phyloP scores from a whole-genome alignment of 2,329 filamentous ascomycete species.

The Penicillium psychrosexuale region DNA sequence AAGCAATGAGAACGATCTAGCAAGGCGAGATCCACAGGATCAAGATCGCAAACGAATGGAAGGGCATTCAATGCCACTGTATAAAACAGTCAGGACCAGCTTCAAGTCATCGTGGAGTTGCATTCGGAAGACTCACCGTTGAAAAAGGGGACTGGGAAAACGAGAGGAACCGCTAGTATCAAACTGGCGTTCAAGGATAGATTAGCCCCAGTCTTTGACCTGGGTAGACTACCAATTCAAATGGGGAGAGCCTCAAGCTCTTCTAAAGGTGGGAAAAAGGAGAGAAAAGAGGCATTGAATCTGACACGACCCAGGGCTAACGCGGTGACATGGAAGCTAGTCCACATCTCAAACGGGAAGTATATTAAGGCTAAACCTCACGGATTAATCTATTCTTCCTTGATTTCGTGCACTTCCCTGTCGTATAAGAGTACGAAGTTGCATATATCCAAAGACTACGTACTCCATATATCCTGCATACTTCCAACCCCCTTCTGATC shows the following conservation, averaged over 20 bases:
- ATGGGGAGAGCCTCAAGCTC: slow-evolving; percentile 32
- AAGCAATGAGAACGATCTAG: slow-evolving; percentile 11
- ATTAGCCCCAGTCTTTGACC: slow-evolving; percentile 16
- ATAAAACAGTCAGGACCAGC: not conserved
- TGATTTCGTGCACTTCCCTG: not conserved
- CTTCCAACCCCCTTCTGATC: not conserved
- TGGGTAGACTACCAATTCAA: slow-evolving; percentile 11
- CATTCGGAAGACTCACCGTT: slow-evolving; percentile 16
- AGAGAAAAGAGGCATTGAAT: slow-evolving; percentile 11
- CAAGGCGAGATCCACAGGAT: slow-evolving; percentile 14
- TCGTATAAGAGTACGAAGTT: not conserved
- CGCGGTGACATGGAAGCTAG: not conserved
- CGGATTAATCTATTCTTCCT: not conserved
- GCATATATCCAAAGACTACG: not conserved
- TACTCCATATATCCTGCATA: not conserved
- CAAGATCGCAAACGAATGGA: slow-evolving; percentile 24
- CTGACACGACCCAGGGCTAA: not conserved
- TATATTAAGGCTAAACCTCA: slow-evolving; percentile 7
- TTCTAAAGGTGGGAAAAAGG: slow-evolving; percentile 15
- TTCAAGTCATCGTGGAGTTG: not conserved
- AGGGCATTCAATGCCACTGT: slow-evolving; percentile 35
- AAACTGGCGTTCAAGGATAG: slow-evolving; percentile 24
- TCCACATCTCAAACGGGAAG: slow-evolving; percentile 3
- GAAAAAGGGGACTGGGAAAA: slow-evolving; percentile 15
- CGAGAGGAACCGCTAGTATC: slow-evolving; percentile 26